Evolutionary conservation across 2,329 filamentous ascomycete species (phyloP).

Genomic region (Thelonectria discophora): DNA sequence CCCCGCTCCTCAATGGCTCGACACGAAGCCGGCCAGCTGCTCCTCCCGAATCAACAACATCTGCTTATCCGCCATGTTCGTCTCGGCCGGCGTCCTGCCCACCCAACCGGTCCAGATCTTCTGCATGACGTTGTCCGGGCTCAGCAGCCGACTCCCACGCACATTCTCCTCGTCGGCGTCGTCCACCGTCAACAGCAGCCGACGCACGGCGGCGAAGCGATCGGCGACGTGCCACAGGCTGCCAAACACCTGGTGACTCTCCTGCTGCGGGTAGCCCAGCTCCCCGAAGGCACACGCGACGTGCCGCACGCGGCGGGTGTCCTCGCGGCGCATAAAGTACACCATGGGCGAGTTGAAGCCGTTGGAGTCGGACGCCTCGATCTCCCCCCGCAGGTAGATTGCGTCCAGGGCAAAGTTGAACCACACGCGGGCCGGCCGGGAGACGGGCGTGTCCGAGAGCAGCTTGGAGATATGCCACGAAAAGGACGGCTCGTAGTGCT

Average conservation of each 20-base stretch:
- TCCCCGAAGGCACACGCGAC: constrained; percentile 56
- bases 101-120: constrained; percentile 60
- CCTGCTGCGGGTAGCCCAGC: constrained; percentile 53
- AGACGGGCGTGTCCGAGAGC: constrained; percentile 47
- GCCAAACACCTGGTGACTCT: constrained; percentile 57
- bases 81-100: constrained; percentile 50
- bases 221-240: constrained; percentile 59
- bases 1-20: constrained; percentile 34
- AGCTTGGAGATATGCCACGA: constrained; percentile 56
- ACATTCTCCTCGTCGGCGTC: constrained; percentile 49
- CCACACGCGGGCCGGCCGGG: constrained; percentile 52
- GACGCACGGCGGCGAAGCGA: constrained; percentile 49
- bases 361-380: constrained; percentile 57
- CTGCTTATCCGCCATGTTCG: constrained; percentile 52
- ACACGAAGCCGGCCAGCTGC: constrained; percentile 49
- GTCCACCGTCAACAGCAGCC: constrained; percentile 53
- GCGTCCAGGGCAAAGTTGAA: constrained; percentile 59
- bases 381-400: constrained; percentile 58
- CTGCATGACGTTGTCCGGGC: constrained; percentile 53
- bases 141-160: constrained; percentile 42
- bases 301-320: constrained; percentile 54
- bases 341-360: constrained; percentile 59
- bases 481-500: constrained; percentile 58
- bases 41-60: constrained; percentile 56
- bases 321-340: constrained; percentile 56